Conservation (phyloP, 179 eudicot species). For the Silene coronaria region DNA sequence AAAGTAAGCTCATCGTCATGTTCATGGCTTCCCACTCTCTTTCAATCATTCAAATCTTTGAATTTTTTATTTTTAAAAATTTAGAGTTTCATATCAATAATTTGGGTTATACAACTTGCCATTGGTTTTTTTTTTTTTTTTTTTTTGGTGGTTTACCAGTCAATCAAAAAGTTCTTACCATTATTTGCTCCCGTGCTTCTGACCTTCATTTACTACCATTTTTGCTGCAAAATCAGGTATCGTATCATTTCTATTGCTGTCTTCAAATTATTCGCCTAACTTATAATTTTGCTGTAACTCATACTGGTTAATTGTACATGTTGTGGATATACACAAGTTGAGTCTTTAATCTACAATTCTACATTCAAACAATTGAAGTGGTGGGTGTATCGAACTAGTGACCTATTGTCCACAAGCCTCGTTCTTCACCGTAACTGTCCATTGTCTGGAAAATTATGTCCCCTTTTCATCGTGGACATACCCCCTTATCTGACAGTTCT, state of each 20-base stretch:
- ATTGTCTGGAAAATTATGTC: constrained; percentile 23
- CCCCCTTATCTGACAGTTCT: constrained; percentile 26
- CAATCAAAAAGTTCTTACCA: background rate
- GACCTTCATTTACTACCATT: background rate
- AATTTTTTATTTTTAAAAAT: constrained; percentile 1
- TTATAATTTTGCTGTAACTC: background rate
- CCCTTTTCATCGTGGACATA: constrained; percentile 22
- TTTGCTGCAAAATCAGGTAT: constrained; percentile 17
- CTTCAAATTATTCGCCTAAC: background rate
- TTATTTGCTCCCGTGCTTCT: background rate
- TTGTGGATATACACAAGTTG: background rate
- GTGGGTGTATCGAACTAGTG: too few relatives aligned
- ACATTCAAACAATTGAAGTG: background rate
- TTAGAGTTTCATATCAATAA: background rate
- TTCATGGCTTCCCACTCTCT: constrained; percentile 19
- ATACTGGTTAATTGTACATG: background rate
- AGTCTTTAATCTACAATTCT: background rate
- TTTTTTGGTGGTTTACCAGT: constrained; percentile 7
- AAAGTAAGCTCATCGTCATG: background rate
- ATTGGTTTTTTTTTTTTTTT: too few relatives aligned
- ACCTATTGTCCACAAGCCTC: too few relatives aligned
- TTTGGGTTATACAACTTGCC: constrained; percentile 10
- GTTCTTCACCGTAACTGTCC: background rate
- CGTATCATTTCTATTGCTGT: constrained; percentile 8
- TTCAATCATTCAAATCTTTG: constrained; percentile 1